Evolutionary conservation across 257 asterid genomes (phyloP), one percentile per base, ranked within the genome.

Genomic region (Anisodus tanguticus): DNA sequence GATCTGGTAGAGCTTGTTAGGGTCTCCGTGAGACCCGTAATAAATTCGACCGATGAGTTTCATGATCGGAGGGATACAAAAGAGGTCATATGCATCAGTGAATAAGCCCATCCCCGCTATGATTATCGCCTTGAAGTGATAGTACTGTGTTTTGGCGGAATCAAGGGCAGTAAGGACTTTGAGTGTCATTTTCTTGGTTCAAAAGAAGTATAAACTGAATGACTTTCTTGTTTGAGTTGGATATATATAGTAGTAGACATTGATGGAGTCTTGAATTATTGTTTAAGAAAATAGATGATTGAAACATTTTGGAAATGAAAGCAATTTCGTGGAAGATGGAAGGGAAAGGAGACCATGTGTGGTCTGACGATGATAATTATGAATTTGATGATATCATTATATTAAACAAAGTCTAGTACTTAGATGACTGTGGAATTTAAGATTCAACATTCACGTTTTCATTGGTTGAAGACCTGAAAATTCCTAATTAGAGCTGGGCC

Each of bases 31-130:
- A 4, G 54, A 4, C 12, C 3, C 5, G 83, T 91, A 89, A 83
- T 92, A 89, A 10, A 91, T 88, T 55, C 90, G 86, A 53, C 87
- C 91, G 13, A 92, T 86, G 83, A 91, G 94, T 55, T 76, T 86
- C 85, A 91, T 80, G 90, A 92, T 85, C 0, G 94, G 92, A 79
- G 95, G 89, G 83, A 92, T 87, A 86, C 93, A 92, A 84, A 92
- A 92, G 68, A 92, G 90, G 70, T 90, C 92, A 72, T 92, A 91
- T 9, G 94, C 92, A 77, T 91, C 95, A 22, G 93, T 88, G 90
- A 92, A 91, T 17, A 92, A 62, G 0, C 95, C 94, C 94, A 92
- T 92, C 4, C 95, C 93, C 81, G 94, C 92, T 3, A 91, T 89
- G 4, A 91, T 70, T 55, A 92, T 91, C 19, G 94, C 92, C 74